Base-by-base conservation (phyloP, 257 asterid genomes). In the Solanum dulcamara region DNA sequence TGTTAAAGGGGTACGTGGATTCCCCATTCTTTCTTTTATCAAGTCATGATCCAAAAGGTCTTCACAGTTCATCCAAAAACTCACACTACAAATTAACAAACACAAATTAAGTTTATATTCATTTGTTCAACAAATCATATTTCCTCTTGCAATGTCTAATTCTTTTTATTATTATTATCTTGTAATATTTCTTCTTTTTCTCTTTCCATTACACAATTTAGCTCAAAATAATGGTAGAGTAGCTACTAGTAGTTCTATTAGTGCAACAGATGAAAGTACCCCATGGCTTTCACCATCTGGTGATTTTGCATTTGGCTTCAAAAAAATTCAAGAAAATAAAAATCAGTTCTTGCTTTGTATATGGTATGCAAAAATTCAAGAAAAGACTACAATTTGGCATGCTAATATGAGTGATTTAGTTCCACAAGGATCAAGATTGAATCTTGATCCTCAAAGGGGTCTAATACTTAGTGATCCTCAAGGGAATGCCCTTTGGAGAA, bases 241-340 rank as follows among this genome's bases (percentile, higher is more conserved):
- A 18, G 2, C 86, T 0, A 37, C 85, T 1, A 92, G 90, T 37
- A 50, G 85, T 5, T 66, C 84, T 50, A 53, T 93, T 37, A 81
- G 89, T 1, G 97, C 98, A 17, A 46, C 82, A 3, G 66, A 9
- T 62, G 32, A 38, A 57, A 48, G 89, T n/a, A 50, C 10, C 18
- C 90, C 95, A 40, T 94, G 97, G 96, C 90, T 86, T 32, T 93
- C 97, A 0, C 92, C 96, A 9, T 86, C 87, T 0, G 88, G 91
- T 7, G 93, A 91, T 55, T 94, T 89, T 53, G 96, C 93, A 0
- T 92, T 94, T 62, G 97, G 98, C 15, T 94, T 93, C 42, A 85
- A 57, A 42, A 86, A 46, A 79, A 83, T 88, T 51, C 62, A 40
- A 60, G 81, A 86, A 20, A 60, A 60, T 60, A 75, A 37, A 2